Evolutionary conservation across 768 basidiomycete genomes (phyloP).

Genomic region (Amanita pallidorosea): DNA sequence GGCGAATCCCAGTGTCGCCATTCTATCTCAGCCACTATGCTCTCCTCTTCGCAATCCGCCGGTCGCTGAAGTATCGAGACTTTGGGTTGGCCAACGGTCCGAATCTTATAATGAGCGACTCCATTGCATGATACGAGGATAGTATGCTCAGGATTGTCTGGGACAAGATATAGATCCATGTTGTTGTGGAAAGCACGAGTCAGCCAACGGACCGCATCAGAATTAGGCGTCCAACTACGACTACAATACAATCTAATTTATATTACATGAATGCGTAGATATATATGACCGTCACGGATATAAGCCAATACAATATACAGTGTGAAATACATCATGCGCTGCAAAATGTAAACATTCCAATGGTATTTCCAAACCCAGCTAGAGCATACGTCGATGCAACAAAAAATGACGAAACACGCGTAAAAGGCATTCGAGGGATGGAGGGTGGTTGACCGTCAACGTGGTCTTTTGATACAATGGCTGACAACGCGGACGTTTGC

Average conservation of each 20-base stretch:
- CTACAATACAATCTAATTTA: not conserved
- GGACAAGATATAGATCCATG: conserved; percentile 45
- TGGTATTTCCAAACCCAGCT: conserved; percentile 74
- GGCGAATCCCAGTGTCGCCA: conserved; percentile 32
- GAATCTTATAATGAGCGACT: conserved; percentile 36
- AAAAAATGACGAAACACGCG: conserved; percentile 56
- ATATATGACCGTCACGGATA: not conserved
- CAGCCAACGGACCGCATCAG: not conserved
- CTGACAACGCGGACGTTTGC: conserved; percentile 40
- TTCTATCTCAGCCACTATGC: conserved; percentile 37
- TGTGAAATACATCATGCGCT: not conserved
- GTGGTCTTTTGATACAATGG: conserved; percentile 9
- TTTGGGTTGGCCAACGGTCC: conserved; percentile 16
- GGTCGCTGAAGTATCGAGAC: conserved; percentile 19
- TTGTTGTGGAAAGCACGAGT: not conserved
- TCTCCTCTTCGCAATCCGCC: conserved; percentile 23
- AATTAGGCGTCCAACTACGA: not conserved
- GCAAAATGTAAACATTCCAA: conserved; percentile 37
- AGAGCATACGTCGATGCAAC: conserved; percentile 35
- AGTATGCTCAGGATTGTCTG: conserved; percentile 39
- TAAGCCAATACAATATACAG: not conserved
- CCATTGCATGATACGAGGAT: conserved; percentile 40
- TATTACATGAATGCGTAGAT: not conserved
- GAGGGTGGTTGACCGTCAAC: not conserved
- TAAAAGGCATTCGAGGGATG: conserved; percentile 65